A percentile compares a stretch with the other conserved stretches of the same genome.
These are phyloP conservation scores for Pelargonium citronellum DNA, from an alignment of 441 rosid species.

Conservation along the genomic window DNA sequence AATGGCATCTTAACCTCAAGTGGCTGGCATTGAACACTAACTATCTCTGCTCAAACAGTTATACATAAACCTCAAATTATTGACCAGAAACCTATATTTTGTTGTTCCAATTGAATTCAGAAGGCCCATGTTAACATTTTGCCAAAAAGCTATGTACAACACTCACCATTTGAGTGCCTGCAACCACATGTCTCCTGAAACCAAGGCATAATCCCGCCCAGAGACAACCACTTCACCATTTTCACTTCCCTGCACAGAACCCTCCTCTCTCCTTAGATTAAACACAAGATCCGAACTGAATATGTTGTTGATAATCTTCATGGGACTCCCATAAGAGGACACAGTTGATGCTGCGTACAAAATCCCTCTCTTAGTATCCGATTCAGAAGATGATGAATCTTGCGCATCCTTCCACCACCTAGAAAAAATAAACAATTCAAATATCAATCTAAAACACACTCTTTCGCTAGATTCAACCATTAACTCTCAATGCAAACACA, in stretches of 20 bases:
- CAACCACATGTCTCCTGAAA: constrained; percentile 93
- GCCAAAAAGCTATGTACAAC: constrained; percentile 11
- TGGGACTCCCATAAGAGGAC: constrained; percentile 68
- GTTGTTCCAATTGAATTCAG: not conserved
- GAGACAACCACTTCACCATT: constrained; percentile 72
- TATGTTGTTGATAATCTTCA: constrained; percentile 89
- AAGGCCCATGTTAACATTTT: not conserved
- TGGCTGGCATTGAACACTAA: constrained; percentile 3
- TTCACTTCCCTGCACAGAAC: constrained; percentile 42
- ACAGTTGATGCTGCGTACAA: constrained; percentile 61
- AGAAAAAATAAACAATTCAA: constrained; percentile 11
- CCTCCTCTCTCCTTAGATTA: constrained; percentile 70
- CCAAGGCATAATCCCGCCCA: constrained; percentile 89
- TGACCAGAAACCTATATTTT: not conserved
- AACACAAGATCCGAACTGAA: constrained; percentile 77
- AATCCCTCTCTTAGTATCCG: constrained; percentile 58
- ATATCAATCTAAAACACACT: constrained; percentile 9
- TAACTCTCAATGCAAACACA: constrained; percentile 19
- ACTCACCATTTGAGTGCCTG: constrained; percentile 85
- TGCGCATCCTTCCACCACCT: constrained; percentile 97
- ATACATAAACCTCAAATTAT: not conserved
- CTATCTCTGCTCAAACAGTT: not conserved
- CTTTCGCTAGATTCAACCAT: constrained; percentile 1
- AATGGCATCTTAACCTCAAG: constrained; percentile 10
- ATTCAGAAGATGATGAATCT: constrained; percentile 37